Base-by-base conservation (phyloP, 768 basidiomycete genomes). In the Panus rudis region DNA sequence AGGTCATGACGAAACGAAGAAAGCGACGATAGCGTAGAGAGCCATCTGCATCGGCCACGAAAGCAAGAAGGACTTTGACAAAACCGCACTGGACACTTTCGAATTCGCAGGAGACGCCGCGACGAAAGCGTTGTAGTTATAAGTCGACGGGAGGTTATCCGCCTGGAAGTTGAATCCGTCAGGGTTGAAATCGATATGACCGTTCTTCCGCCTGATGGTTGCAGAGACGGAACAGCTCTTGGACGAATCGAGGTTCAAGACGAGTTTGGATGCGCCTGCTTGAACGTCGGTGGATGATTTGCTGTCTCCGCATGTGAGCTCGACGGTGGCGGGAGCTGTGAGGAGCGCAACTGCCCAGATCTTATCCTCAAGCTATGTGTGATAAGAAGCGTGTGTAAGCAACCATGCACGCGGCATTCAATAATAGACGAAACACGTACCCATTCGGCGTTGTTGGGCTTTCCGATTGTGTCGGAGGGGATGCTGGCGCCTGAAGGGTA, bases 71-170 rank as follows among this genome's bases (percentile, higher is more conserved):
- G n/a, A n/a, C n/a, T n/a, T n/a, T n/a, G n/a, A n/a, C n/a, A n/a
- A n/a, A n/a, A n/a, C n/a, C n/a, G n/a, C n/a, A n/a, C n/a, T n/a
- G n/a, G n/a, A n/a, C n/a, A n/a, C n/a, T n/a, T n/a, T n/a, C n/a
- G n/a, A n/a, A 21, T 33, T 43, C 4, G 49, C 49, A 17, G 50
- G 52, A 6, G 57, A 59, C 24, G 48, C 50, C n/a, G 69, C 69
- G n/a, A 83, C 83, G 42, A 78, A 78, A 11, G 72, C 80, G 49
- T 87, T 88, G 60, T 73, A 89, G 56, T 88, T 87, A 58, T 86
- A 89, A 19, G 59, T 63, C 32, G 64, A 12, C 4, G 85, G 61
- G 61, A 43, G 47, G 61, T 37, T 55, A 43, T 48, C 62, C 37
- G 56, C 53, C 32, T 57, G 45, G 55, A 66, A 66, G n/a, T 39